Base-by-base conservation (phyloP, 306 rosid genomes). In the Coriaria nepalensis region DNA sequence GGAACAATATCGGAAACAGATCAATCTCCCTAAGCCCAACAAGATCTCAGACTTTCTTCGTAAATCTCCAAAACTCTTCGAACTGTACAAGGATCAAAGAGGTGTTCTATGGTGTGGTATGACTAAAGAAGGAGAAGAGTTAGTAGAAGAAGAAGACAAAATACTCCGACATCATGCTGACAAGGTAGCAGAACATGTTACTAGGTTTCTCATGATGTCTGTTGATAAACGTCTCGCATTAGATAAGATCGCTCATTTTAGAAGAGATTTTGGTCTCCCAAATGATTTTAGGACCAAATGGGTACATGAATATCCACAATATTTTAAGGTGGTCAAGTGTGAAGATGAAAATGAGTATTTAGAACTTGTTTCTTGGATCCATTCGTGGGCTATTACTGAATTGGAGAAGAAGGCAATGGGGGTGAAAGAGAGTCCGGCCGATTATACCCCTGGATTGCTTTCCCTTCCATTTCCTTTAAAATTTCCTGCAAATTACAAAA, bases 301-400 rank as follows among this genome's bases (percentile, higher is more conserved):
- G 97, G 84, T 77, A 9, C 73, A 74, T 37, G 54, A 62, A 47
- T 88, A 78, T 55, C 84, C 97, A 8, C 73, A 73, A 9, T 51
- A 35, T 8, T 88, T 84, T 35, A 75, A 34, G 63, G 67, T 78
- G 12, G 79, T 73, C 6, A 66, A 68, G 39, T 50, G 61, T 29
- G 39, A 33, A 7, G 95, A 80, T 40, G 93, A 68, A 9, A 34
- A 52, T 50, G 93, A 77, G 75, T 77, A 72, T 38, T 70, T 88
- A 71, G 90, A 83, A 64, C 97, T 81, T 68, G 90, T 73, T 15
- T 49, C 53, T 63, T 83, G 95, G 93, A 77, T 76, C 45, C 93
- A 93, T 61, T 42, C 57, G 13, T 78, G 83, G 95, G 87, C 93
- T 12, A 64, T 81, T 50, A 88, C 97, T 0, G 95, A 81, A 73